Conservation (phyloP, 2,329 filamentous ascomycete species). For the Cercospora sp. region DNA sequence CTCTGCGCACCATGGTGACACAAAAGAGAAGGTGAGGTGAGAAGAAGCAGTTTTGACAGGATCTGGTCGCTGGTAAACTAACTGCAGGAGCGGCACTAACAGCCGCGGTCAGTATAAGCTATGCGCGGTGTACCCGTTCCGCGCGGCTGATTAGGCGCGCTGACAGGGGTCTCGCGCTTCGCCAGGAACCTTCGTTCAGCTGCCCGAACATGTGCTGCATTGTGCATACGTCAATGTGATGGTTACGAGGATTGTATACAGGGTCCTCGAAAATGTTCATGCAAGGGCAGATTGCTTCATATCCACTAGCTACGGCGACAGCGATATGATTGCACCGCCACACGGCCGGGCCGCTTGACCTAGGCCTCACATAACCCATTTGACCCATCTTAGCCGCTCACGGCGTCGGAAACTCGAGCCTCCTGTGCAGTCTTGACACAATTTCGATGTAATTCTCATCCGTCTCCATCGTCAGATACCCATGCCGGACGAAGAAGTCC, state of each 20-base stretch:
- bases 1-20: constrained; percentile 2
- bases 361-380: neutral
- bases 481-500: constrained; percentile 87
- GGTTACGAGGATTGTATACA: neutral
- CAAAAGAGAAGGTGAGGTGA: neutral
- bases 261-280: neutral
- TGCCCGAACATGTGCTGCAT: neutral
- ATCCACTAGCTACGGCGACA: neutral
- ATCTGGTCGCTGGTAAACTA: constrained; percentile 6
- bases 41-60: neutral
- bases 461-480: constrained; percentile 74
- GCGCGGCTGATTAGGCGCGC: neutral
- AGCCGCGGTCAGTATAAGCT: constrained; percentile 2
- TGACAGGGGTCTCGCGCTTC: neutral
- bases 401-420: constrained; percentile 69
- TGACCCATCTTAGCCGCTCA: constrained; percentile 20
- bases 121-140: neutral
- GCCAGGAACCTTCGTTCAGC: neutral
- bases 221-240: neutral
- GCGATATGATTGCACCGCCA: neutral
- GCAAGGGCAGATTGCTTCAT: neutral
- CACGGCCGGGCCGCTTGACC: neutral
- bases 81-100: constrained; percentile 4
- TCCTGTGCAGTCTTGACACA: constrained; percentile 70
- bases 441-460: constrained; percentile 80